Evolutionary conservation across 495 filamentous ascomycete species (phyloP).

Genomic region (Penicillium waksmanii): DNA sequence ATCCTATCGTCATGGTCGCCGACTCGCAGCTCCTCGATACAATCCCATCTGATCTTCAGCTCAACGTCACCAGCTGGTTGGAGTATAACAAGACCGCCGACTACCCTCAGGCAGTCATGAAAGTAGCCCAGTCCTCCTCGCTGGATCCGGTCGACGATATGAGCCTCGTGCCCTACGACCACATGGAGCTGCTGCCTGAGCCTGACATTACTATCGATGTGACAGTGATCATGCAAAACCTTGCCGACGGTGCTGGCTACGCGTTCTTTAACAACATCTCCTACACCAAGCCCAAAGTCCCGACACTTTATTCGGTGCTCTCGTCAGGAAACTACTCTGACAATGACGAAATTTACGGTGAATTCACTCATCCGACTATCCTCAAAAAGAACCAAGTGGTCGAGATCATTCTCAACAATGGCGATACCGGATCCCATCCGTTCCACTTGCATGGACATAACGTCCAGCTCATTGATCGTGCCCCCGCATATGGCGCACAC

Average conservation of each 20-base stretch:
- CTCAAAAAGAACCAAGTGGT: conserved; percentile 68
- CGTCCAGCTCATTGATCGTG: conserved; percentile 70
- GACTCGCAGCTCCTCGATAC: conserved; percentile 37
- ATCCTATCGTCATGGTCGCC: conserved; percentile 57
- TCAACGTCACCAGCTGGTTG: conserved; percentile 79
- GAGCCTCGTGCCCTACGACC: conserved; percentile 53
- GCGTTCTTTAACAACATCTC: conserved; percentile 82
- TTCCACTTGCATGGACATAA: conserved; percentile 89
- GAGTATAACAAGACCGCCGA: conserved; percentile 63
- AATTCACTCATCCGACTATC: conserved; percentile 68
- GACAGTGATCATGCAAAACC: conserved; percentile 53
- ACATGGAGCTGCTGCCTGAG: conserved; percentile 42
- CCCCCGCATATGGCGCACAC: conserved; percentile 42
- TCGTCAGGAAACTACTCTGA: conserved; percentile 62
- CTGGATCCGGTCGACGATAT: conserved; percentile 53
- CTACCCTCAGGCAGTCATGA: conserved; percentile 54
- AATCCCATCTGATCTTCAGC: conserved; percentile 44
- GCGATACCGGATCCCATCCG: conserved; percentile 74
- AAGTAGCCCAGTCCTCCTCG: conserved; percentile 47
- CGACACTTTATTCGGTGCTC: conserved; percentile 76
- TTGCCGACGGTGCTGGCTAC: conserved; percentile 38
- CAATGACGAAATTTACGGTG: conserved; percentile 70
- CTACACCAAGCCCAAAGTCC: conserved; percentile 73
- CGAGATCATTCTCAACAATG: conserved; percentile 84
- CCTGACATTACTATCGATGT: conserved; percentile 33